Evolutionary conservation across 2,329 filamentous ascomycete genomes (phyloP).

Genomic region (Chalaropsis ovoidea): DNA sequence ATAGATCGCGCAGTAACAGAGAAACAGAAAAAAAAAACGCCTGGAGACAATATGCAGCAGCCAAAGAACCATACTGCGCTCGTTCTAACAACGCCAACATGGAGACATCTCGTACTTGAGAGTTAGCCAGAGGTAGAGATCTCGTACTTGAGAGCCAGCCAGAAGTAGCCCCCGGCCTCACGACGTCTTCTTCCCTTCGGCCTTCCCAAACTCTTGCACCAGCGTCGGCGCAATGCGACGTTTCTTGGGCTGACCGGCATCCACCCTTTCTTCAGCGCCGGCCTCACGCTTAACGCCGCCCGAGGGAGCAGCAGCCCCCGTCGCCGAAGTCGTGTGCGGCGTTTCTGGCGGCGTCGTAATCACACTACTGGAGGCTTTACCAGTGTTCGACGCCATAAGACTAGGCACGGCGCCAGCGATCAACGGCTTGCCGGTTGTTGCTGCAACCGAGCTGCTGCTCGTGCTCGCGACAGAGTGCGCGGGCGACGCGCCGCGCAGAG

Average conservation of each 20-base stretch:
- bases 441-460: constrained; percentile 38
- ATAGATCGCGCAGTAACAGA: not conserved
- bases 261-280: constrained; percentile 45
- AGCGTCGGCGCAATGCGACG: constrained; percentile 58
- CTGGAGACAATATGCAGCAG: not conserved
- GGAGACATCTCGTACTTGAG: too few relatives aligned
- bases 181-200: constrained; percentile 8
- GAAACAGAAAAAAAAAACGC: not conserved
- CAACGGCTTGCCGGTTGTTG: constrained; percentile 38
- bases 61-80: not conserved
- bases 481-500: constrained; percentile 16
- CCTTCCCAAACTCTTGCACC: constrained; percentile 19
- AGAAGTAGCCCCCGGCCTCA: too few relatives aligned
- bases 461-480: constrained; percentile 54
- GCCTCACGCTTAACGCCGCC: constrained; percentile 48
- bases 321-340: constrained; percentile 49
- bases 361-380: constrained; percentile 53
- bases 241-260: constrained; percentile 52
- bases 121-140: too few relatives aligned
- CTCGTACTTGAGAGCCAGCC: too few relatives aligned
- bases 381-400: constrained; percentile 63
- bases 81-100: too few relatives aligned
- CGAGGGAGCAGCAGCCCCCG: constrained; percentile 18
- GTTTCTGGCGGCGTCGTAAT: constrained; percentile 88
- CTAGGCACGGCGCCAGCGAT: constrained; percentile 67